A percentile compares a stretch with the other conserved stretches of the same genome.
Evolutionary conservation across 2,329 filamentous ascomycete species (phyloP).

Genomic region (Hymenoscyphus fraxineus): DNA sequence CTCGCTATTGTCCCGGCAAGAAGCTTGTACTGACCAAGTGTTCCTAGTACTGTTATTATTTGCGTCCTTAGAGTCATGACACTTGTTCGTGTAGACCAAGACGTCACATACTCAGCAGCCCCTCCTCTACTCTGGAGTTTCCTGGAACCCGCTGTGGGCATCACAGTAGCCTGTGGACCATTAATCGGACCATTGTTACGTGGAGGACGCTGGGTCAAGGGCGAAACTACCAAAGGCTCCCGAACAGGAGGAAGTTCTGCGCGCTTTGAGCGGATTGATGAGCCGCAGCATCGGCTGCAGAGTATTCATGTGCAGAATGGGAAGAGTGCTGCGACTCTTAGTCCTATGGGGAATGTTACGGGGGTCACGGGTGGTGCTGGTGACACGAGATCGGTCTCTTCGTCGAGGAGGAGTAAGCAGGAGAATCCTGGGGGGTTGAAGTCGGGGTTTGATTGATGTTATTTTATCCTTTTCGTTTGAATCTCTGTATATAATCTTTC

Average conservation of each 20-base stretch:
- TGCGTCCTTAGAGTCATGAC: conserved; percentile 8
- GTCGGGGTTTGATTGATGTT: neutral
- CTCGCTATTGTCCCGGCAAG: too few relatives aligned
- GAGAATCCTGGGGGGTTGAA: neutral
- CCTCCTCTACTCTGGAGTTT: conserved; percentile 10
- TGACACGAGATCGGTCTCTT: neutral
- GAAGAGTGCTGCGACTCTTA: neutral
- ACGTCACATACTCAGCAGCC: conserved; percentile 9
- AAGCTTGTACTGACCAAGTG: neutral
- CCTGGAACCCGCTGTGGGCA: conserved; percentile 10
- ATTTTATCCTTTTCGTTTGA: too few relatives aligned
- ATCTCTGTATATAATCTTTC: neutral
- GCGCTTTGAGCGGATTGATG: neutral
- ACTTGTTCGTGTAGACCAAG: conserved; percentile 3
- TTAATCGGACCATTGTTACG: conserved; percentile 9
- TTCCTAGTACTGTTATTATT: conserved; percentile 8
- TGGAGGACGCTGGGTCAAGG: neutral
- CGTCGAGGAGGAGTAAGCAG: neutral
- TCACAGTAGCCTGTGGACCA: conserved; percentile 13
- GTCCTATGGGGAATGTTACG: neutral
- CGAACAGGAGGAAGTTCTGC: neutral
- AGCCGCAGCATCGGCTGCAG: neutral
- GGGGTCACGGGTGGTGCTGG: neutral
- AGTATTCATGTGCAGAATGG: neutral
- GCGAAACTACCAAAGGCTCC: neutral